A percentile compares a stretch with the other conserved stretches of the same genome.
Evolutionary conservation across 305 asterid species (phyloP).

Genomic region (Fraxinus baroniana): DNA sequence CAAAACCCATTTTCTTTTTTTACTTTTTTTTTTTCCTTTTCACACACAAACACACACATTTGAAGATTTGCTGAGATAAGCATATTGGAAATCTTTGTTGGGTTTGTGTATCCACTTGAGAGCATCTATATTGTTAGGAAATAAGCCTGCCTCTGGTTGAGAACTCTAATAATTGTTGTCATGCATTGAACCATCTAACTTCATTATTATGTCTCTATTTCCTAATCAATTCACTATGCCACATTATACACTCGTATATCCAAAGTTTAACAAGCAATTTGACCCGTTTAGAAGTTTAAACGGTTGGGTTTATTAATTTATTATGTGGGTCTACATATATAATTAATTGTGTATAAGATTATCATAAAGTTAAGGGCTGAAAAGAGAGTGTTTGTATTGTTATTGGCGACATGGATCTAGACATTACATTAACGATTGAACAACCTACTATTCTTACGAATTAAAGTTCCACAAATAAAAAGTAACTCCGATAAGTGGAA

Average conservation of each 20-base stretch:
- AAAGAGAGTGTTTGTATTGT: no score
- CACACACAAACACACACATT: background rate
- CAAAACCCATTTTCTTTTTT: background rate
- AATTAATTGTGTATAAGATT: no score
- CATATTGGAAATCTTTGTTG: conserved; percentile 15
- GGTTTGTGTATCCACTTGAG: conserved; percentile 43
- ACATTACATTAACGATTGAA: no score
- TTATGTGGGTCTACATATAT: no score
- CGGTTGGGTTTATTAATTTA: no score
- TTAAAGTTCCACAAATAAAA: no score
- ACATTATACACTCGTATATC: background rate
- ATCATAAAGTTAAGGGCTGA: no score
- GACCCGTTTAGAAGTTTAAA: background rate
- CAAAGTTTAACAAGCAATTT: background rate
- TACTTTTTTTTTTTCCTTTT: background rate
- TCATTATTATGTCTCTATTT: conserved; percentile 34
- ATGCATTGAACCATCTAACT: conserved; percentile 28
- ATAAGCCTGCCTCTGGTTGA: conserved; percentile 49
- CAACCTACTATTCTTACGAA: no score
- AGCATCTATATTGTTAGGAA: conserved; percentile 47
- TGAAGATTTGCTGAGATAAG: conserved; percentile 1
- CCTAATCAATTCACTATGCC: conserved; percentile 1
- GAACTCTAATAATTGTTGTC: conserved; percentile 49
- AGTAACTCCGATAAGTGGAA: no score
- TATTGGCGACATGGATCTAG: no score